Percentiles rank a stretch among this genome's conserved stretches.
Conservation (phyloP, 495 filamentous ascomycete species). For the Penicillium herquei region DNA sequence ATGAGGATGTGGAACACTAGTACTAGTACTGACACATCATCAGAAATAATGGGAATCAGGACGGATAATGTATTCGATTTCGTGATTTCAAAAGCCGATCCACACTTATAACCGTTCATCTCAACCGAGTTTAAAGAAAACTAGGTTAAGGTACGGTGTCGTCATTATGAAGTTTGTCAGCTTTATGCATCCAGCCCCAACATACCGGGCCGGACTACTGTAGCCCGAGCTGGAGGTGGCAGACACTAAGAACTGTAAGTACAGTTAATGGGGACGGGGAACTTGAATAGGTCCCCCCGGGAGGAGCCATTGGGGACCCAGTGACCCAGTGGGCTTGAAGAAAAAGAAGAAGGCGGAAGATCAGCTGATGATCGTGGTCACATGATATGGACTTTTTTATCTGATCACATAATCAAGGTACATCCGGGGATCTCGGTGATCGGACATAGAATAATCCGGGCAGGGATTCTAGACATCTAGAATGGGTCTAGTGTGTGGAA, state of each 20-base stretch:
- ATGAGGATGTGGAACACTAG: neutral
- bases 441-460: too few relatives aligned
- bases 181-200: slow-evolving; percentile 5
- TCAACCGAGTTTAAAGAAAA: neutral
- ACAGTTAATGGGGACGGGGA: too few relatives aligned
- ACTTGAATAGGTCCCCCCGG: too few relatives aligned
- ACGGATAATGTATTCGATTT: neutral
- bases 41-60: neutral
- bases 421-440: neutral
- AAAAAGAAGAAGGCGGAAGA: too few relatives aligned
- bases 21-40: neutral
- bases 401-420: neutral
- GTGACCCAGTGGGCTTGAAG: neutral
- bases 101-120: neutral
- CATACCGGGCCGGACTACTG: slow-evolving; percentile 36
- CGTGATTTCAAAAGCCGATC: neutral
- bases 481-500: slow-evolving; percentile 17
- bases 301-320: too few relatives aligned
- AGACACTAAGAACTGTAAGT: neutral
- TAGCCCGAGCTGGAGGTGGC: slow-evolving; percentile 11
- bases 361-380: neutral
- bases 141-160: slow-evolving; percentile 15
- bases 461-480: neutral
- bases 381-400: neutral
- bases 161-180: slow-evolving; percentile 28